phyloP scores from a whole-genome alignment of 192 early-diverging fungal species.

The Umbelopsis sp. region DNA sequence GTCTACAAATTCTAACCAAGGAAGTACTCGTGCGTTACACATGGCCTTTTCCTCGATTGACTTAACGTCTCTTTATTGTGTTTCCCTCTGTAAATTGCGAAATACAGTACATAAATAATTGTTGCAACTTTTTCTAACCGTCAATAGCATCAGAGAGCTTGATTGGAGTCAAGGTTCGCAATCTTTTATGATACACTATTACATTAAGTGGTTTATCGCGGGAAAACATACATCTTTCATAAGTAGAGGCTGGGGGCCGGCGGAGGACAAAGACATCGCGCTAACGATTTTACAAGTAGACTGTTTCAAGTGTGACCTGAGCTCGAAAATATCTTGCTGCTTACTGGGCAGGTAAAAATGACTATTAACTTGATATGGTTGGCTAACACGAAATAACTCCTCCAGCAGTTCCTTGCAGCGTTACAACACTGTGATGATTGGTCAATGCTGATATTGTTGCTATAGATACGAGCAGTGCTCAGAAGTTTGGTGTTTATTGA shows the following conservation, averaged over 20 bases:
- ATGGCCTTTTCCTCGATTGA: slow-evolving; percentile 2
- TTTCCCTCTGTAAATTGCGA: background rate
- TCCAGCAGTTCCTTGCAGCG: background rate
- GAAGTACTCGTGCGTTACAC: slow-evolving; percentile 20
- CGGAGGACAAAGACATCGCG: no score
- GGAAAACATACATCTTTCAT: no score
- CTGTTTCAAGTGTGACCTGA: no score
- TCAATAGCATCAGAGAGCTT: no score
- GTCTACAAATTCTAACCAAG: background rate
- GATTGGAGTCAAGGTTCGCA: no score
- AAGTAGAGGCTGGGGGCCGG: no score
- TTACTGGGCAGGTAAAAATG: background rate
- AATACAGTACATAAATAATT: no score
- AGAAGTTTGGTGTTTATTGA: background rate
- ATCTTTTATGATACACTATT: no score
- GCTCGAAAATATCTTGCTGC: no score
- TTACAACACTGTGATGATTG: background rate
- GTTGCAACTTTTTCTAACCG: no score
- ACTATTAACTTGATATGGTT: background rate
- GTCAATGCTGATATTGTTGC: background rate
- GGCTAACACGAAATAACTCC: background rate
- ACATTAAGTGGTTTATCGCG: no score
- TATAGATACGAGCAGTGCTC: background rate
- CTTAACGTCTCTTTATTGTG: background rate
- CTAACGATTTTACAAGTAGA: no score